Conservation (phyloP, 164 flowering plant species). For the Chloranthus sessilifolius region DNA sequence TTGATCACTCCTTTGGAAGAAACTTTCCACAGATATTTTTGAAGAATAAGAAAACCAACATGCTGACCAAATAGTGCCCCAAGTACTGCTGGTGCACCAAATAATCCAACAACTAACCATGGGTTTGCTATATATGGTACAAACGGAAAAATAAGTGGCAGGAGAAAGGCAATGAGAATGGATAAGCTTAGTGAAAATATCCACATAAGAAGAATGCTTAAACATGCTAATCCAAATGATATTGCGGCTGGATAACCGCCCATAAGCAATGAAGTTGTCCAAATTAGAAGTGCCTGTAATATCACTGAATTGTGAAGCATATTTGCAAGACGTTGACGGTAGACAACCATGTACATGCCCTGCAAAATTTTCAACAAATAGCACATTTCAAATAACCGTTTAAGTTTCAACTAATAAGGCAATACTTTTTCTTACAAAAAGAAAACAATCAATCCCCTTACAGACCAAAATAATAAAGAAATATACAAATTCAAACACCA, state of each 20-base stretch:
- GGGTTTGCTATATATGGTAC: slow-evolving; percentile 78
- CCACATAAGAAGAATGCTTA: slow-evolving; percentile 76
- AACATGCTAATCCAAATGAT: slow-evolving; percentile 56
- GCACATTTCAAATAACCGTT: too few relatives aligned
- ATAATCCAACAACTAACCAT: slow-evolving; percentile 74
- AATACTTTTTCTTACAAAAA: too few relatives aligned
- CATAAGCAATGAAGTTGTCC: slow-evolving; percentile 64
- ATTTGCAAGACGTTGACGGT: slow-evolving; percentile 57
- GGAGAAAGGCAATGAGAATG: slow-evolving; percentile 50
- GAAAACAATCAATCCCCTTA: too few relatives aligned
- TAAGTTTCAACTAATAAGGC: too few relatives aligned
- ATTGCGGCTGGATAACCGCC: slow-evolving; percentile 72
- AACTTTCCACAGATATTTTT: slow-evolving; percentile 33
- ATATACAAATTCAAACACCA: too few relatives aligned
- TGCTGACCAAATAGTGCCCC: slow-evolving; percentile 91
- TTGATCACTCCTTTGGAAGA: slow-evolving; percentile 33
- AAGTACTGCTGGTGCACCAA: slow-evolving; percentile 82
- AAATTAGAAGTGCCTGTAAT: slow-evolving; percentile 66
- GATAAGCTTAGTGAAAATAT: slow-evolving; percentile 62
- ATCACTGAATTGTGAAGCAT: slow-evolving; percentile 82
- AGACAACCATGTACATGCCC: slow-evolving; percentile 86
- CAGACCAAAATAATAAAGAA: too few relatives aligned
- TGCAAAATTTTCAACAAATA: slow-evolving; percentile 24
- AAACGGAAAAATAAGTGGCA: slow-evolving; percentile 55
- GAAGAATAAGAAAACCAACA: slow-evolving; percentile 59